Conservation (phyloP, 371 early-diverging fungal species). For the Blakeslea trispora region DNA sequence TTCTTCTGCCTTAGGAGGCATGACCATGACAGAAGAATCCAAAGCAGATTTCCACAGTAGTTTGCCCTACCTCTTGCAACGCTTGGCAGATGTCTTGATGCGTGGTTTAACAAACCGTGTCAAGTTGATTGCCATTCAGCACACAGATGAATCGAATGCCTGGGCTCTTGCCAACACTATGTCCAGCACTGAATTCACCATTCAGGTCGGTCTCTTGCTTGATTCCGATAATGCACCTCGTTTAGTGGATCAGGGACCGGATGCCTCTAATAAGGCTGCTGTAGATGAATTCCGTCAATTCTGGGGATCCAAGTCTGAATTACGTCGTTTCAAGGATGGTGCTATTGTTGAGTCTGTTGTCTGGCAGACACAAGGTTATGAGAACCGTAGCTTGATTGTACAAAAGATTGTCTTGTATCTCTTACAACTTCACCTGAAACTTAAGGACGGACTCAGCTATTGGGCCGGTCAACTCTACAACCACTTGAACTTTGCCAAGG, state of each 20-base stretch:
- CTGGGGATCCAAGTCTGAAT: conserved; percentile 85
- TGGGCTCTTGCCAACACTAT: conserved; percentile 41
- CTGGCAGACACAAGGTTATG: conserved; percentile 72
- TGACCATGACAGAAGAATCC: conserved; percentile 22
- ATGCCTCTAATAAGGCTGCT: conserved; percentile 61
- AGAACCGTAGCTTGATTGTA: conserved; percentile 77
- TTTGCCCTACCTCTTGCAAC: conserved; percentile 52
- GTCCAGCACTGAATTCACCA: conserved; percentile 15
- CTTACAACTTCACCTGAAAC: conserved; percentile 67
- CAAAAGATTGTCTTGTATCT: conserved; percentile 79
- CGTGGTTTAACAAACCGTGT: conserved; percentile 73
- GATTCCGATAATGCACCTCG: conserved; percentile 67
- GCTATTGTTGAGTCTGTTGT: conserved; percentile 83
- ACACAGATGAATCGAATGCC: conserved; percentile 10
- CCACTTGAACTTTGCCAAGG: conserved; percentile 54
- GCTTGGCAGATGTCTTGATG: conserved; percentile 55
- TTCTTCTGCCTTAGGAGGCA: conserved; percentile 18
- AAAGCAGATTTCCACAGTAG: conserved; percentile 61
- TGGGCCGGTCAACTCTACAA: conserved; percentile 73
- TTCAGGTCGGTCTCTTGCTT: conserved; percentile 71
- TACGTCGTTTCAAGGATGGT: conserved; percentile 90
- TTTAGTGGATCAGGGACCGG: conserved; percentile 82
- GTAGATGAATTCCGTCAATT: conserved; percentile 74
- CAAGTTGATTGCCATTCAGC: conserved; percentile 55
- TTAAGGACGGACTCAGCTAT: conserved; percentile 54